phyloP scores from a whole-genome alignment of 139 green algal genomes.

The Protoeuglena noctilucae region DNA sequence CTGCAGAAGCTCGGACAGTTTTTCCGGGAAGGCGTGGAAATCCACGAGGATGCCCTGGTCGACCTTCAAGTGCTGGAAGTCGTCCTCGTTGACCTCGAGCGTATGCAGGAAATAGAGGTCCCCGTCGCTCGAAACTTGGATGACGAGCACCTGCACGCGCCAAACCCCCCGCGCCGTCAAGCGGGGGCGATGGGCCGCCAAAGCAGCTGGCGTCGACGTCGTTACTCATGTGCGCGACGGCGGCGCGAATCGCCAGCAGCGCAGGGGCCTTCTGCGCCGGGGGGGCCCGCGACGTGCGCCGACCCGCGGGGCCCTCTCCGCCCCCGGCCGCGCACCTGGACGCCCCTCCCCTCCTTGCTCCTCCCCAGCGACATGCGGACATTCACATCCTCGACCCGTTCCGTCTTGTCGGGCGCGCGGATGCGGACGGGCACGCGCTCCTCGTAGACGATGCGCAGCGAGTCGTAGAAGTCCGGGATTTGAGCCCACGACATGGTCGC shows the following conservation, averaged over 20 bases:
- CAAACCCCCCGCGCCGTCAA: too few species aligned
- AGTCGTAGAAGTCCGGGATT: background rate
- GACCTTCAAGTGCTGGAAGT: constrained; percentile 62
- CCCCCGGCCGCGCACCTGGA: background rate
- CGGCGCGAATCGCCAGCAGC: background rate
- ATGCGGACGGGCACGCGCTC: constrained; percentile 40
- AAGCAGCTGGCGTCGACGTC: background rate
- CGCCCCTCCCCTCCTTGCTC: background rate
- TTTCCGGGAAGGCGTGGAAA: constrained; percentile 64
- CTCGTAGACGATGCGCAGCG: constrained; percentile 36
- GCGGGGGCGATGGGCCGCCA: too few species aligned
- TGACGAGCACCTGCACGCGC: constrained; percentile 34
- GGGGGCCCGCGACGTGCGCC: too few species aligned
- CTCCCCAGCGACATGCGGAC: constrained; percentile 36
- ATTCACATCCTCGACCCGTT: constrained; percentile 34
- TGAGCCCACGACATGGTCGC: background rate
- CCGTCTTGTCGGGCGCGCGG: constrained; percentile 34
- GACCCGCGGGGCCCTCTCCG: too few species aligned
- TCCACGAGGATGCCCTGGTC: constrained; percentile 87
- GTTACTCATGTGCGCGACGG: background rate
- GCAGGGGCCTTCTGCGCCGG: background rate
- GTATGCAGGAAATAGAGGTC: constrained; percentile 62
- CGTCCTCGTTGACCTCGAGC: constrained; percentile 75
- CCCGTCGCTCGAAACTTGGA: constrained; percentile 56
- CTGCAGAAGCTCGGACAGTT: constrained; percentile 72